Evolutionary conservation across 2,329 filamentous ascomycete species (phyloP).

Genomic region (Fusarium sp.): DNA sequence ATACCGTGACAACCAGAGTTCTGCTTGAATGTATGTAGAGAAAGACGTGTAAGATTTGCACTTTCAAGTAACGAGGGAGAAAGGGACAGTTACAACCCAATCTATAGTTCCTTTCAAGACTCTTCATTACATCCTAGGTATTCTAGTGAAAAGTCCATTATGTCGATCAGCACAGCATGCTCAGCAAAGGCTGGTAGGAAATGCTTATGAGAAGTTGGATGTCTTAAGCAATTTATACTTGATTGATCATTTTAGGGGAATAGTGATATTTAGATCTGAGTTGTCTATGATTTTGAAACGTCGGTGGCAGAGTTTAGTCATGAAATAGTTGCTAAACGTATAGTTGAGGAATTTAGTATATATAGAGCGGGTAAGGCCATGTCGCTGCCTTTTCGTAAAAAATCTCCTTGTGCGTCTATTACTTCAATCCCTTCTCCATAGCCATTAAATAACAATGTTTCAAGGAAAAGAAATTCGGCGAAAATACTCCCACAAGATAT

Average conservation of each 20-base stretch:
- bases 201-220: background rate
- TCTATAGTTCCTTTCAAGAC: too few relatives aligned
- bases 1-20: background rate
- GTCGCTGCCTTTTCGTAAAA: background rate
- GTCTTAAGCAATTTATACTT: too few relatives aligned
- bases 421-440: too few relatives aligned
- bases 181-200: background rate
- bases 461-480: background rate
- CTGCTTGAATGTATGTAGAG: background rate
- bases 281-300: background rate
- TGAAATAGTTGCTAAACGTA: too few relatives aligned
- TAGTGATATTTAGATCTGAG: rapidly evolving
- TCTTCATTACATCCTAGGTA: rapidly evolving
- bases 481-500: background rate
- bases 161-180: background rate
- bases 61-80: background rate
- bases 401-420: background rate
- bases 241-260: too few relatives aligned
- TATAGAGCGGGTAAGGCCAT: too few relatives aligned
- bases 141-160: background rate
- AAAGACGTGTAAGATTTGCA: background rate
- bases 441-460: too few relatives aligned
- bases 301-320: background rate
- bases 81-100: rapidly evolving
- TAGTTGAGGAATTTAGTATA: too few relatives aligned